Evolutionary conservation across 768 basidiomycete genomes (phyloP).

Genomic region (Leccinellum rugosiceps): DNA sequence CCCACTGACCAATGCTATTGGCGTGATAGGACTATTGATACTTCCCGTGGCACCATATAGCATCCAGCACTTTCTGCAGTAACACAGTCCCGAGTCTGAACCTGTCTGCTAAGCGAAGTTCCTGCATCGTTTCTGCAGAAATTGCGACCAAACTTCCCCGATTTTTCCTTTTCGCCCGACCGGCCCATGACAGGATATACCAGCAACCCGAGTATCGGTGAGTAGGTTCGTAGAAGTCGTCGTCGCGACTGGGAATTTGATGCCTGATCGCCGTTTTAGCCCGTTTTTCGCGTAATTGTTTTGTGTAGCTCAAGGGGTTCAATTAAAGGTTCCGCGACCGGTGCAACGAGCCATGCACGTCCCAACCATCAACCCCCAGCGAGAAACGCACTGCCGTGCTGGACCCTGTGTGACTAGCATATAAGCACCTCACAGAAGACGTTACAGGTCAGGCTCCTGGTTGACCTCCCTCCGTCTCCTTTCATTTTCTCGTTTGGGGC

Average conservation of each 20-base stretch:
- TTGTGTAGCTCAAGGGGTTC: not conserved
- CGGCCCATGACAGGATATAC: not conserved
- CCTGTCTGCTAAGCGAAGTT: not conserved
- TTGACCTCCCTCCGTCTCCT: constrained; percentile 16
- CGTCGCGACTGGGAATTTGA: not conserved
- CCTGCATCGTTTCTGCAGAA: not conserved
- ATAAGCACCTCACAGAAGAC: constrained; percentile 1
- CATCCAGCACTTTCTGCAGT: not conserved
- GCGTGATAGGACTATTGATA: no score
- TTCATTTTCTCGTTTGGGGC: constrained; percentile 17
- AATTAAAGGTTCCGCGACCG: not conserved
- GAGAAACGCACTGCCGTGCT: not conserved
- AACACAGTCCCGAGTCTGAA: not conserved
- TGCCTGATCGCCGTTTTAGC: not conserved
- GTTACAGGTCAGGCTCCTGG: constrained; percentile 17
- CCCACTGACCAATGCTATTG: no score
- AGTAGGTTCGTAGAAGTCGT: not conserved
- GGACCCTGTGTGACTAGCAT: not conserved
- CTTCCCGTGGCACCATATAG: not conserved
- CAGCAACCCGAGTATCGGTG: not conserved
- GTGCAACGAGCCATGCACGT: not conserved
- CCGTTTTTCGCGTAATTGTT: not conserved
- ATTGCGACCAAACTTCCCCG: no score
- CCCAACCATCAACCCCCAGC: constrained; percentile 4
- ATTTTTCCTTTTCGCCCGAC: not conserved